phyloP scores from a whole-genome alignment of 2,329 filamentous ascomycete species.

The Nothophaeocryptopus gaeumannii region DNA sequence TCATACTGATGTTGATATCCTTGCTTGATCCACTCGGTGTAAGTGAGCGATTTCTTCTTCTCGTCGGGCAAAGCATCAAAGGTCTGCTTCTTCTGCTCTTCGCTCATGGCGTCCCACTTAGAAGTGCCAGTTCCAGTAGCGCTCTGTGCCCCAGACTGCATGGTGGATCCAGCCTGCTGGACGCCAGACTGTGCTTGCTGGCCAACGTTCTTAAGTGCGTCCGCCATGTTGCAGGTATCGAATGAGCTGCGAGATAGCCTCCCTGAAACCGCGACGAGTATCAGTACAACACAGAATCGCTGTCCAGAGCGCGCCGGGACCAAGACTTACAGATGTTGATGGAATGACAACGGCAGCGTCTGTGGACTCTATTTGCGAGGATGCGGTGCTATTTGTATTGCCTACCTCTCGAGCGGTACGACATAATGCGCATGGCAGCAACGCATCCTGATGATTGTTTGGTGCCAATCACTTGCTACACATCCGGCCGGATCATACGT shows the following conservation, averaged over 20 bases:
- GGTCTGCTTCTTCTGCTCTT: slow-evolving; percentile 36
- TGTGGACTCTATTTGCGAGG: no score
- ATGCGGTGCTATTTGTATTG: no score
- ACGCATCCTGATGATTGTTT: background rate
- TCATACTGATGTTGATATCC: slow-evolving; percentile 72
- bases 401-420: no score
- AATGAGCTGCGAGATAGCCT: background rate
- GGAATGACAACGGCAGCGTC: no score
- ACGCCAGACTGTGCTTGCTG: slow-evolving; percentile 12
- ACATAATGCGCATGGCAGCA: background rate
- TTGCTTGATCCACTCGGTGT: slow-evolving; percentile 58
- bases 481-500: background rate
- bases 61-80: slow-evolving; percentile 33
- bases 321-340: no score
- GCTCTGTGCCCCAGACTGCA: slow-evolving; percentile 9
- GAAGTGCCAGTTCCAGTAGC: slow-evolving; percentile 23
- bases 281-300: no score
- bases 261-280: background rate
- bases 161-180: slow-evolving; percentile 10
- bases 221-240: slow-evolving; percentile 9
- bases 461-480: background rate
- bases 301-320: no score
- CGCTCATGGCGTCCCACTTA: slow-evolving; percentile 36
- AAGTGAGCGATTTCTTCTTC: slow-evolving; percentile 32
- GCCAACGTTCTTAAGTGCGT: slow-evolving; percentile 23